Conservation (phyloP, 257 asterid genomes). For the Pogostemon cablin region DNA sequence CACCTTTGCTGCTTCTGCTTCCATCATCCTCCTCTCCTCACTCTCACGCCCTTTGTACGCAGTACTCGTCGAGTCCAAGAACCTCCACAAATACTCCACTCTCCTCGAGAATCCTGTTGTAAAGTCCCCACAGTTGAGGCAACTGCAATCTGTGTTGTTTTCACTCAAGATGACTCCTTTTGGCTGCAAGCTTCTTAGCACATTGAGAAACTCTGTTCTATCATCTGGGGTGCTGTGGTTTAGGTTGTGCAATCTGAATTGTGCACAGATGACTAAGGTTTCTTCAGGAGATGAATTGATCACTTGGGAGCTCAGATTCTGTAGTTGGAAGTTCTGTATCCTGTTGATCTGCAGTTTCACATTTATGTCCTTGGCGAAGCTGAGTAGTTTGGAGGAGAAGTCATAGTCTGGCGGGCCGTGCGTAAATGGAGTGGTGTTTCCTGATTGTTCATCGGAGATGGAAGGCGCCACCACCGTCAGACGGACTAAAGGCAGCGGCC, state of each 20-base stretch:
- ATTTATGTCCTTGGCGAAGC: slow-evolving; percentile 66
- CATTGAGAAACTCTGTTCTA: slow-evolving; percentile 54
- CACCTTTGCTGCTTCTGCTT: slow-evolving; percentile 82
- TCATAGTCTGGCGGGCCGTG: slow-evolving; percentile 58
- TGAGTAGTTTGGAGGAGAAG: slow-evolving; percentile 63
- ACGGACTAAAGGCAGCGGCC: slow-evolving; percentile 79
- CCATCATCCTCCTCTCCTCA: slow-evolving; percentile 86
- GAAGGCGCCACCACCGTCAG: slow-evolving; percentile 62
- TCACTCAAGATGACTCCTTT: slow-evolving; percentile 71
- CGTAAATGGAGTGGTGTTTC: slow-evolving; percentile 48
- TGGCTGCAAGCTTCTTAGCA: slow-evolving; percentile 56
- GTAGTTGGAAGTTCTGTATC: slow-evolving; percentile 56
- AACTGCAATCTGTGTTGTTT: slow-evolving; percentile 71
- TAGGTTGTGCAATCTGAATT: slow-evolving; percentile 71
- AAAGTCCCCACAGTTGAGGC: slow-evolving; percentile 73
- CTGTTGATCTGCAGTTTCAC: slow-evolving; percentile 74
- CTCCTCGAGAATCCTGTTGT: slow-evolving; percentile 62
- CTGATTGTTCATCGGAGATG: slow-evolving; percentile 37
- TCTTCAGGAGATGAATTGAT: slow-evolving; percentile 61
- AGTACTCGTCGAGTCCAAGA: slow-evolving; percentile 68
- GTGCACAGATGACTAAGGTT: slow-evolving; percentile 64
- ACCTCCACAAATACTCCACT: slow-evolving; percentile 72
- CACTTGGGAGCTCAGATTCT: slow-evolving; percentile 53
- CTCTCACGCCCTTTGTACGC: slow-evolving; percentile 83
- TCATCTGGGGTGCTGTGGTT: slow-evolving; percentile 62